Base-by-base conservation (phyloP, 2,329 filamentous ascomycete genomes). In the Colletotrichum sp. region DNA sequence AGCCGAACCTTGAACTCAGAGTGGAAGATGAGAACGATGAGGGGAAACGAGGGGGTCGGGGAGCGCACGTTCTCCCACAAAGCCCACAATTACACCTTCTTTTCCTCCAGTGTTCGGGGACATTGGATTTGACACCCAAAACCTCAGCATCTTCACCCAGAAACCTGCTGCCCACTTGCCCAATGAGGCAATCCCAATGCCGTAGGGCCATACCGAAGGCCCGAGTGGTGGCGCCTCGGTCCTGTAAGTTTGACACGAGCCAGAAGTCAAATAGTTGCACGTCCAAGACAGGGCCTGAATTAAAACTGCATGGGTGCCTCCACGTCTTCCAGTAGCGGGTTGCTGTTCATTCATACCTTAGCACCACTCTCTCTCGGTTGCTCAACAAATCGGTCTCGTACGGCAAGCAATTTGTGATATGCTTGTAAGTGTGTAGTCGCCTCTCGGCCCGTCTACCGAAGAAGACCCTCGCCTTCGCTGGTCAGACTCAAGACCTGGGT, bases 251-350 rank as follows among this genome's bases (percentile, higher is more conserved):
- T 73, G 74, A 62, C 49, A 74, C 32, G 63, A 74, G 74, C 70
- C 44, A 61, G 29, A 73, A 74, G 74, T 73, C 49, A 73, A 69
- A 69, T 73, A 66, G 29, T 49, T 4, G 30, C 52, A 39, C 27
- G 59, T n/a, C 57, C 25, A 57, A 66, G 63, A 49, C 36, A 64
- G 32, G 59, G 22, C 19, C 44, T 55, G 49, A 27, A 76, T 76
- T 73, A 76, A 65, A 73, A 74, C 44, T 76, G 73, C 64, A 76
- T 69, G 64, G 70, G 74, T 74, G 65, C 74, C 70, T 22, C 74
- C 30, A 25, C 34, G n/a, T 3, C 27, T 49, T 1, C 0, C 1
- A 5, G 1, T 0, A 2, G 2, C 4, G 36, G 1, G 5, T 6
- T 15, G 19, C 13, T 6, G 29, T 27, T 4, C n/a, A 15, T 8